Evolutionary conservation across 306 rosid genomes (phyloP), one percentile per base, ranked within the genome.

Genomic region (Castanea sativa): DNA sequence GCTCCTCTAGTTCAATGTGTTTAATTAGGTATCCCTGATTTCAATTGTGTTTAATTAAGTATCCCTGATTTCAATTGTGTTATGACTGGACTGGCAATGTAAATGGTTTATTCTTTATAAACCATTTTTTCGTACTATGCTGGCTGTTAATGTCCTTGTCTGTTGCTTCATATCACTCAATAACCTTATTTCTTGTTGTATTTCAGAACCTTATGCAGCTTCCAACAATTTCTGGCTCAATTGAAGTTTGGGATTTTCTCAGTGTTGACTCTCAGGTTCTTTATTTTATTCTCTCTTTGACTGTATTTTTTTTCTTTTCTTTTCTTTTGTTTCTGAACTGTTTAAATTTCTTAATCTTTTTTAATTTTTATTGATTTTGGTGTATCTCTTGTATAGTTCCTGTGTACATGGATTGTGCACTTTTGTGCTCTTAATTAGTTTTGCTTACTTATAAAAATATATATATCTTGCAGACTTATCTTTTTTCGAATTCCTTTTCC

Each of bases 181-280:
- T 81, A 86, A 75, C 63, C 25, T 15, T 58, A 4, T 86, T 64
- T 71, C 30, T 82, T 85, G 21, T 71, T 80, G 51, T 60, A 72
- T 73, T 73, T 83, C 97, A 96, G 99, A 85, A 86, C 82, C 93
- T 96, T 73, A 90, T 93, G 96, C 96, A 87, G 86, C 93, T 96
- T 77, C 99, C 98, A 73, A 89, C 86, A 82, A 84, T 96, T 85
- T 96, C 98, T 61, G 99, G 94, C 84, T 96, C 98, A 82, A 91
- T 96, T 87, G 99, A 96, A 90, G 96, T 93, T 71, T 96, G 99
- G 98, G 99, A 96, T 87, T 96, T 96, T 81, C 90, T 96, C 74
- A 93, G 98, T 86, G 99, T 96, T 19, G 99, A 96, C 82, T 96
- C 99, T 68, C 99, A 96, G 99, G 99, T 96, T 75, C 74, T 59